Base-by-base conservation (phyloP, 352 stramenopile genomes). In the Phytophthora hybrid region DNA sequence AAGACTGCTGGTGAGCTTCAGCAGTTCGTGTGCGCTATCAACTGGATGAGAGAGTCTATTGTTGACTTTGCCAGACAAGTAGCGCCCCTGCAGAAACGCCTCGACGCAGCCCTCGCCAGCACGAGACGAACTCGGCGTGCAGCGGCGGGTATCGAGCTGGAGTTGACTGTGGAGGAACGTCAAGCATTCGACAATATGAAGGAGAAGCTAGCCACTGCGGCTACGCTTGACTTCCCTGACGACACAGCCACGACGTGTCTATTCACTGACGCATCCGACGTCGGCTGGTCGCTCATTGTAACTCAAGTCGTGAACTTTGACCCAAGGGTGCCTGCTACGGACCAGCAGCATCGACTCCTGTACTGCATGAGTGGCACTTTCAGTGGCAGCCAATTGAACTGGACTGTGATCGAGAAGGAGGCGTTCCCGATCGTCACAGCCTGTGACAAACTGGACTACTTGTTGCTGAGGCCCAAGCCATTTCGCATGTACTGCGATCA, bases 361-460 rank as follows among this genome's bases (percentile, higher is more conserved):
- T 8, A 61, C 6, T 61, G 55, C 13, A 19, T 61, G 55, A 61
- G 55, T 31, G 55, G 55, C 6, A 32, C 23, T 46, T 59, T 59
- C 26, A 59, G 3, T 23, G 53, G 53, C 4, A 41, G 26, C 18
- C 53, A 59, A 46, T 5, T 52, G 16, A 52, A 52, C 44, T 52
- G 44, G 44, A 52, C 44, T 5, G 44, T 52, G 44, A 52, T 49
- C 21, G 26, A 56, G 21, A 65, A 57, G n/a, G 59, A 66, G 8
- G 59, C 52, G 1, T 26, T 44, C 10, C 52, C 62, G 1, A 69
- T 69, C 9, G 52, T 53, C 3, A 13, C 47, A 1, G 62, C 59
- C 5, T 61, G 62, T 41, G 62, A 61, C 11, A 61, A 57, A 47
- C 26, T 69, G 1, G 62, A 61, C 18, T 69, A 69, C 14, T 34